Base-by-base conservation (phyloP, 371 early-diverging fungal genomes). In the Rhizomucor miehei region DNA sequence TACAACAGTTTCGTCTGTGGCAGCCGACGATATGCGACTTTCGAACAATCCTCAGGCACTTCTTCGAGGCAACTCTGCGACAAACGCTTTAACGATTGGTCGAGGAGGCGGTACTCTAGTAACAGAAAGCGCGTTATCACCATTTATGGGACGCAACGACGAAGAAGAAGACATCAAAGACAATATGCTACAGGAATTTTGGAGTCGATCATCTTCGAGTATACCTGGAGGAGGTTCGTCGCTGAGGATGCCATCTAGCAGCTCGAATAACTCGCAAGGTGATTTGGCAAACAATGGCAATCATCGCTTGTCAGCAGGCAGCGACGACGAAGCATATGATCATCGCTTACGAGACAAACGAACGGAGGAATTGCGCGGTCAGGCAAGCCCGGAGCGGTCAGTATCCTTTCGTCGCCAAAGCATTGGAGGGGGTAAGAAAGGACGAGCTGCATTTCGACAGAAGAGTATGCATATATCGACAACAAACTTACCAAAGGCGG, bases 141-240 rank as follows among this genome's bases (percentile, higher is more conserved):
- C 86, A 3, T 88, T 80, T 56, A 76, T 82, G 21, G 80, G 73
- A 10, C 75, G 73, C 1, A 79, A 77, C 62, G 75, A 79, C 1
- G 79, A 82, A 34, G 77, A 81, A 3, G 79, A 82, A 14, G 76
- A 73, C n/a, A 48, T 52, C 16, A 29, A 29, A 29, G 44, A 44
- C 2, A 40, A 55, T 39, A 13, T 47, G 19, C 49, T 54, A 5
- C 62, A 56, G 36, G 62, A 62, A 13, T 41, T 60, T 6, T 54
- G 44, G 12, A 55, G 55, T 35, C 57, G 60, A 11, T 54, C 63
- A 20, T 17, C 52, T n/a, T 17, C 41, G 11, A 52, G 50, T 12
- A 20, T 34, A 6, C 51, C 51, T 10, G 41, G 39, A 16, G 53
- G 62, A 9, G 37, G 43, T 20, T 48, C 51, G 6, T 38, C 51